phyloP scores from a whole-genome alignment of 2,329 filamentous ascomycete species.

The Aspergillus sp. region DNA sequence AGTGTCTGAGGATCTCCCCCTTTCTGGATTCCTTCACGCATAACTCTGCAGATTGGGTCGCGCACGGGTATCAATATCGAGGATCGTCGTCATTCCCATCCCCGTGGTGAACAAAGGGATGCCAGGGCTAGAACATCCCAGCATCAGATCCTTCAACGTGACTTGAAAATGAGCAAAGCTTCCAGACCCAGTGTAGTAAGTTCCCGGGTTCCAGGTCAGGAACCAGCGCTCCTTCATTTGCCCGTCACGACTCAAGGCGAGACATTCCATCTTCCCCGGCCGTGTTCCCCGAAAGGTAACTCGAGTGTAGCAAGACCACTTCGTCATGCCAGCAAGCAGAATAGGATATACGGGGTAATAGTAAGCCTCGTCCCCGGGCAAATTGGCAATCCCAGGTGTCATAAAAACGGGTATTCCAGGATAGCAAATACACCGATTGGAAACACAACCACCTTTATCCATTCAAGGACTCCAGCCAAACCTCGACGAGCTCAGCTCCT shows the following conservation, averaged over 20 bases:
- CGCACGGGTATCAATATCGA: constrained; percentile 20
- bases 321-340: not conserved
- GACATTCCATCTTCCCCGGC: constrained; percentile 21
- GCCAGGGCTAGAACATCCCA: not conserved
- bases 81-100: not conserved
- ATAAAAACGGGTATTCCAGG: not conserved
- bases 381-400: not conserved
- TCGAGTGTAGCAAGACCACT: constrained; percentile 4
- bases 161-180: not conserved
- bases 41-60: constrained; percentile 16
- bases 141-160: not conserved
- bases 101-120: constrained; percentile 8
- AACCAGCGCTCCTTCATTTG: too few relatives aligned
- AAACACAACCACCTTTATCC: constrained; percentile 12
- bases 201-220: not conserved
- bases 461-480: constrained; percentile 10
- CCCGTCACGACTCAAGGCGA: not conserved
- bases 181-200: not conserved
- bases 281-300: constrained; percentile 15
- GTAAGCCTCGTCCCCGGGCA: not conserved
- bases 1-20: not conserved
- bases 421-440: constrained; percentile 17
- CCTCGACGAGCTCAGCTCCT: not conserved
- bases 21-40: constrained; percentile 13
- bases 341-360: not conserved